These are phyloP conservation scores for Glycine soja DNA, from an alignment of 306 rosid species.

Conservation along the genomic window DNA sequence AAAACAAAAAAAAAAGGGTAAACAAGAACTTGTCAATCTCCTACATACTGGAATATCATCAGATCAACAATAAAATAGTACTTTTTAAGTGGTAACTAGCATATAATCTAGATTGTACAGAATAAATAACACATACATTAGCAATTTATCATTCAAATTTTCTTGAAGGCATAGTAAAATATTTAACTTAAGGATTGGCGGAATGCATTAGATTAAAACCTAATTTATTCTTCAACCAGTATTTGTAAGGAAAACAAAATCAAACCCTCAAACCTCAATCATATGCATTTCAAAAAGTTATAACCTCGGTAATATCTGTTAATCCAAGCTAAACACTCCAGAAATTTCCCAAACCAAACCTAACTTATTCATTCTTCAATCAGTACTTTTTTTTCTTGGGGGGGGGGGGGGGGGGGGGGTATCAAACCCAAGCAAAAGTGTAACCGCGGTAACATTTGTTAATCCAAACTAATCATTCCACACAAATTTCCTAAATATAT, in stretches of 20 bases:
- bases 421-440: no score
- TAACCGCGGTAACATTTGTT: not conserved
- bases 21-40: not conserved
- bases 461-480: not conserved
- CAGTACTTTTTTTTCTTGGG: conserved; percentile 9
- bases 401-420: no score
- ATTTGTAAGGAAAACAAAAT: no score
- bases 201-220: conserved; percentile 12
- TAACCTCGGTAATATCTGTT: not conserved
- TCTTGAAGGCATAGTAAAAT: conserved; percentile 11
- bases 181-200: not conserved
- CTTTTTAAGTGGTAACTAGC: conserved; percentile 25
- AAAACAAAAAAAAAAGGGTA: conserved; percentile 28
- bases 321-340: not conserved
- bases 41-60: conserved; percentile 1
- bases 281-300: no score
- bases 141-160: not conserved
- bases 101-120: conserved; percentile 5
- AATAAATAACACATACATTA: not conserved
- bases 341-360: not conserved
- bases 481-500: not conserved
- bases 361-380: no score
- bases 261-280: no score
- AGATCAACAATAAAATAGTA: not conserved
- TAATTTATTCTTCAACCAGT: not conserved